These are phyloP conservation scores for Ramicandelaber brevisporus DNA, from an alignment of 192 early-diverging fungal species.

Conservation along the genomic window DNA sequence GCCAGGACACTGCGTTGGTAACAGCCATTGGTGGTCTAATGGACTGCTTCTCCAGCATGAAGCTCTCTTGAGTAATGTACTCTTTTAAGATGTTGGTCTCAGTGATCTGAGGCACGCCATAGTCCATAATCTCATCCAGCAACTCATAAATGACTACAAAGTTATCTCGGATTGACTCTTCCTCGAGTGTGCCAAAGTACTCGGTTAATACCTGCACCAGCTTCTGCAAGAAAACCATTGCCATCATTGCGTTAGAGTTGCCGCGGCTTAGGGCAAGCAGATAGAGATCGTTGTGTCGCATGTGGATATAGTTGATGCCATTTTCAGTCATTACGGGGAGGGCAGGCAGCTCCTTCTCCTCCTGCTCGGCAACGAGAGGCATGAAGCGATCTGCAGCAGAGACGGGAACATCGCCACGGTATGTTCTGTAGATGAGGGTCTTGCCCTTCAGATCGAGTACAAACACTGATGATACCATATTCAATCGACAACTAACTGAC, in stretches of 20 bases:
- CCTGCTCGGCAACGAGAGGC: constrained; percentile 76
- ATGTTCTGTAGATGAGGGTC: constrained; percentile 92
- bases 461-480: constrained; percentile 60
- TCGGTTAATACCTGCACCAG: constrained; percentile 78
- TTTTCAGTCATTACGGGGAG: constrained; percentile 84
- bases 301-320: constrained; percentile 84
- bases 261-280: constrained; percentile 85
- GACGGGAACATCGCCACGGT: constrained; percentile 95
- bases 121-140: constrained; percentile 85
- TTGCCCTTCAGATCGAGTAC: constrained; percentile 96
- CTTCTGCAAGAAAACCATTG: constrained; percentile 87
- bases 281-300: constrained; percentile 87
- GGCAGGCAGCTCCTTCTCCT: constrained; percentile 77
- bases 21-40: constrained; percentile 72
- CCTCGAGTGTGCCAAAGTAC: constrained; percentile 74
- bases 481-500: too few relatives aligned
- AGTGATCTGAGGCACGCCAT: constrained; percentile 69
- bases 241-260: constrained; percentile 91
- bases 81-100: constrained; percentile 71
- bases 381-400: constrained; percentile 90
- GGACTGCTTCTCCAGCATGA: constrained; percentile 78
- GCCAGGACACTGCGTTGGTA: constrained; percentile 42
- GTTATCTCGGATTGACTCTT: constrained; percentile 74
- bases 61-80: constrained; percentile 94
- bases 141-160: constrained; percentile 81